Evolutionary conservation across 2,329 filamentous ascomycete species (phyloP).

Genomic region (Aspergillus bombycis): DNA sequence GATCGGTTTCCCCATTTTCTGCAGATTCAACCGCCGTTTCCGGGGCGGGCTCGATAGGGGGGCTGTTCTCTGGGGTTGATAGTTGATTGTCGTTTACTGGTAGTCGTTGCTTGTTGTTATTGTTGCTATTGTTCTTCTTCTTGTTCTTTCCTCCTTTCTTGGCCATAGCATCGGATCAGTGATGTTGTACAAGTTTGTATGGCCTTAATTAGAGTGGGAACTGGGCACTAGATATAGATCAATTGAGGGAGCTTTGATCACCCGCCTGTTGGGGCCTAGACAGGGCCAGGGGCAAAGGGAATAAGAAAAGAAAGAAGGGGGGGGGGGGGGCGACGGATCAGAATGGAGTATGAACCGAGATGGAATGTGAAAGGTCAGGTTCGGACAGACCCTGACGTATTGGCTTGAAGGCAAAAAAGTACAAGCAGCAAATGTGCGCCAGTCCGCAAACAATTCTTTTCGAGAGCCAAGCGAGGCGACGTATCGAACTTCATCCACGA

Average conservation of each 20-base stretch:
- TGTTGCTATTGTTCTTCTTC: conserved; percentile 38
- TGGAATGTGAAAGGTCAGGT: conserved; percentile 29
- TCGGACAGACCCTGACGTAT: conserved; percentile 31
- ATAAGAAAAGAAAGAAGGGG: conserved; percentile 20
- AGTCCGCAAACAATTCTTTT: conserved; percentile 33
- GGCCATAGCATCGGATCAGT: conserved; percentile 41
- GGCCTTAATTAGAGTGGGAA: conserved; percentile 9
- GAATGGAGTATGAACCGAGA: conserved; percentile 22
- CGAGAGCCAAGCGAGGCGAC: conserved; percentile 38
- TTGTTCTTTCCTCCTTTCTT: conserved; percentile 40
- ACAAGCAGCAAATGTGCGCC: conserved; percentile 30
- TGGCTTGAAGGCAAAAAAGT: conserved; percentile 29
- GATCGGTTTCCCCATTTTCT: conserved; percentile 41
- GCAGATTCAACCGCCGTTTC: conserved; percentile 33
- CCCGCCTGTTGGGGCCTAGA: conserved; percentile 29
- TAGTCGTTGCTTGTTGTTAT: conserved; percentile 26
- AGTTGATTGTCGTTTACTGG: conserved; percentile 33
- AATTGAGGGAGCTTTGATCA: conserved; percentile 26
- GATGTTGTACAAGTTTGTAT: conserved; percentile 20
- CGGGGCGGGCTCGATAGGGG: conserved; percentile 28
- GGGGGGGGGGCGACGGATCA: conserved; percentile 26
- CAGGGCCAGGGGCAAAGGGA: conserved; percentile 25
- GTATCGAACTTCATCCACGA: conserved; percentile 36
- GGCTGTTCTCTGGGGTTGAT: conserved; percentile 25
- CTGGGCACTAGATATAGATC: conserved; percentile 26